Evolutionary conservation across 139 green algal species (phyloP).

Genomic region (Picochlorum sp.): DNA sequence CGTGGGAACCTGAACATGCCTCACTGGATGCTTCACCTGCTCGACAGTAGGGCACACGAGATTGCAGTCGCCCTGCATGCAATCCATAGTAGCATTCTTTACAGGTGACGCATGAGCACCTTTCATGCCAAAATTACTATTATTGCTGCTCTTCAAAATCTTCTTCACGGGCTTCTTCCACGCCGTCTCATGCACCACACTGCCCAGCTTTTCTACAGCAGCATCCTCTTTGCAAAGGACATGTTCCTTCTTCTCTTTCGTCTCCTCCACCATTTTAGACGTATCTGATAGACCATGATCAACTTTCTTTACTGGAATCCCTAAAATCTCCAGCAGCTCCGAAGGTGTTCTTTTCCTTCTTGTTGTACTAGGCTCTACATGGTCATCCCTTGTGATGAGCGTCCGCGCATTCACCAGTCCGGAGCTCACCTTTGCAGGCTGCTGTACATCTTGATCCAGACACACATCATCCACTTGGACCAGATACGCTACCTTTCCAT

Average conservation of each 20-base stretch:
- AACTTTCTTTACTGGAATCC: background rate
- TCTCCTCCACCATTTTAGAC: background rate
- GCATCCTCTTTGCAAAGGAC: no score
- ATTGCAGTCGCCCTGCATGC: no score
- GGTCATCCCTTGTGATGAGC: background rate
- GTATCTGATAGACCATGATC: background rate
- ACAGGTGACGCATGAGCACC: no score
- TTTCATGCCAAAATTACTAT: no score
- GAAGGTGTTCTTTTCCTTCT: background rate
- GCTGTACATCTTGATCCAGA: background rate
- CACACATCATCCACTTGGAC: background rate
- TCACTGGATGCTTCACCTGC: background rate
- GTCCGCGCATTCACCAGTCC: no score
- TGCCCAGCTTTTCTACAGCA: no score
- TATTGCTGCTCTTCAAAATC: no score
- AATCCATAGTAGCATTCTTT: no score
- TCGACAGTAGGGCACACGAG: no score
- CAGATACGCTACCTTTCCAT: background rate
- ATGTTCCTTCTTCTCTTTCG: background rate
- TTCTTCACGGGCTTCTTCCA: no score
- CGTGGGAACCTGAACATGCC: conserved; percentile 27
- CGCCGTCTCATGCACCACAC: no score
- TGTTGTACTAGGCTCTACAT: background rate
- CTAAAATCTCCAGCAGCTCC: background rate
- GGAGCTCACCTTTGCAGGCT: no score